Base-by-base conservation (phyloP, 2,329 filamentous ascomycete species). In the Talaromyces sp. region DNA sequence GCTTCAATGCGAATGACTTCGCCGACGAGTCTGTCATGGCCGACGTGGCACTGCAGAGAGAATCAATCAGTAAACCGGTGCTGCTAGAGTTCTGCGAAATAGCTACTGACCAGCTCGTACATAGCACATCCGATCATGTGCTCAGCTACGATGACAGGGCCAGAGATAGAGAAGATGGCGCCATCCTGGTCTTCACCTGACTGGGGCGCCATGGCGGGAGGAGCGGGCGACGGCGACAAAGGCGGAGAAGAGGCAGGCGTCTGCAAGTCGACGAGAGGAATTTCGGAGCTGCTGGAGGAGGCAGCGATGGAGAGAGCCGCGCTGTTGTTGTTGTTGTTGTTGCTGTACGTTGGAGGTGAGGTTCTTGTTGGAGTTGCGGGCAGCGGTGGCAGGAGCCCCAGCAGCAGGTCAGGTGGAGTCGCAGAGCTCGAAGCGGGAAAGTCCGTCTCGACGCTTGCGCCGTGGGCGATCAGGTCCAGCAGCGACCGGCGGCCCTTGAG, bases 41-140 rank as follows among this genome's bases (percentile, higher is more conserved):
- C 93, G 70, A 99, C 94, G 82, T 86, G 90, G 77, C 96, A 93
- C 91, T 94, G 66, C 34, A 56, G 18, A 27, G 44, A 44, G 52
- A 18, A 44, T 52, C 34, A 7, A n/a, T 59, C 12, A 55, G 51
- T 57, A 51, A 66, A 53, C 62, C 50, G 28, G 59, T 50, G 14
- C n/a, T 8, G 51, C 50, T 57, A 60, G 58, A 53, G 23, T 5
- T 52, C 23, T 28, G 33, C 7, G 44, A 57, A 56, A 64, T 59
- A 64, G 65, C 57, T 60, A 59, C 87, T 70, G 83, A 92, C 92
- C 82, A 99, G 85, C 82, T 99, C 95, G 87, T 98, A 97, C 95
- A 99, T 99, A 78, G 95, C 93, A 85, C 95, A 95, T 78, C 95
- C 95, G 75, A 94, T 92, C 93, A 99, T 96, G 80, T 97, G 89